Conservation (phyloP, 768 basidiomycete species). For the Phylloporus arenicola region DNA sequence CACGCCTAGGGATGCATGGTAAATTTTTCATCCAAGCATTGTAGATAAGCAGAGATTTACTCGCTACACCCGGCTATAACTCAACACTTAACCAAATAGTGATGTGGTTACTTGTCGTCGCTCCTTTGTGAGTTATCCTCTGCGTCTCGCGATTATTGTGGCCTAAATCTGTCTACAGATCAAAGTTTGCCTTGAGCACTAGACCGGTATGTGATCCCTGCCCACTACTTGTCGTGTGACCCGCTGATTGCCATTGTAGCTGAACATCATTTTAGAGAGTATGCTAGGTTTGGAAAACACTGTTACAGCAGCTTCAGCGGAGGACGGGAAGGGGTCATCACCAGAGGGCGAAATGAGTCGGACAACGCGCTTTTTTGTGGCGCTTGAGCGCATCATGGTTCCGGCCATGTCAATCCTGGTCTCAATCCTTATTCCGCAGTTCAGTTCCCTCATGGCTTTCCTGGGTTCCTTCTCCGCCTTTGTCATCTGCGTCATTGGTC, state of each 20-base stretch:
- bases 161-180: slow-evolving; percentile 37
- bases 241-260: slow-evolving; percentile 33
- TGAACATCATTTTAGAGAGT: slow-evolving; percentile 79
- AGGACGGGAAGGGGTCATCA: slow-evolving; percentile 23
- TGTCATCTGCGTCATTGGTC: slow-evolving; percentile 70
- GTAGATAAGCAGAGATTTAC: slow-evolving; percentile 79
- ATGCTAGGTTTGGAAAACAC: slow-evolving; percentile 59
- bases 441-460: slow-evolving; percentile 82
- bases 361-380: slow-evolving; percentile 38
- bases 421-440: slow-evolving; percentile 75
- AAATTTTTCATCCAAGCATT: not conserved
- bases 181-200: slow-evolving; percentile 83
- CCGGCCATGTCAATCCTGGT: slow-evolving; percentile 57
- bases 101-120: slow-evolving; percentile 83
- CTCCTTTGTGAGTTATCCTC: slow-evolving; percentile 48
- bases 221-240: not conserved
- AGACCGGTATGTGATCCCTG: slow-evolving; percentile 53
- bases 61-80: slow-evolving; percentile 69
- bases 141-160: not conserved
- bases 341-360: slow-evolving; percentile 2
- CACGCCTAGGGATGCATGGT: not conserved
- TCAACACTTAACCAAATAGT: slow-evolving; percentile 63
- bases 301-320: slow-evolving; percentile 13
- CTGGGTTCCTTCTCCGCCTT: slow-evolving; percentile 86
- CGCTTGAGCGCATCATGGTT: slow-evolving; percentile 54